phyloP scores from a whole-genome alignment of 2,329 filamentous ascomycete genomes.

The Calonectria ilicicola region DNA sequence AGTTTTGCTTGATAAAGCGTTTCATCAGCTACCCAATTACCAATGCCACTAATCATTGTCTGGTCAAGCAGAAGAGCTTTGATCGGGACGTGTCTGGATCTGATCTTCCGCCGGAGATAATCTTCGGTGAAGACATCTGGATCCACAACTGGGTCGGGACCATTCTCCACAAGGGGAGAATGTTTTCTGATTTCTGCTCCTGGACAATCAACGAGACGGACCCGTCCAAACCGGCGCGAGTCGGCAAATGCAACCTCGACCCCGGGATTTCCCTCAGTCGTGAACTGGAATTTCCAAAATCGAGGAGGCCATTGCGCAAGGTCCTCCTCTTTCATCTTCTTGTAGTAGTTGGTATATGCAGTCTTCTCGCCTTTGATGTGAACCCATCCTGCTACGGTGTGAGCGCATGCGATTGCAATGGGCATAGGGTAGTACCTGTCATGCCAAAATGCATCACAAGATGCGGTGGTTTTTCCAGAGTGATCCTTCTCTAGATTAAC shows the following conservation, averaged over 20 bases:
- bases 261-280: conserved; percentile 66
- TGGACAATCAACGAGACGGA: conserved; percentile 85
- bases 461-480: conserved; percentile 82
- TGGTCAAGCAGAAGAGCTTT: conserved; percentile 93
- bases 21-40: conserved; percentile 98
- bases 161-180: conserved; percentile 88
- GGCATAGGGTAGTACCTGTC: conserved; percentile 58
- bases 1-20: conserved; percentile 89
- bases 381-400: conserved; percentile 74
- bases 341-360: conserved; percentile 86
- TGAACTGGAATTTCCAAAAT: conserved; percentile 87
- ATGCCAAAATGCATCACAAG: conserved; percentile 90
- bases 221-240: conserved; percentile 79
- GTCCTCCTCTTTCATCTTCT: conserved; percentile 72
- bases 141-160: conserved; percentile 91
- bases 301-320: conserved; percentile 84
- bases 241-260: conserved; percentile 86
- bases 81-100: conserved; percentile 83
- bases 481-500: conserved; percentile 49
- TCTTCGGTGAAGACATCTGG: conserved; percentile 79
- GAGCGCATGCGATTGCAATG: neutral
- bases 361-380: conserved; percentile 85
- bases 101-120: conserved; percentile 80
- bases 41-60: conserved; percentile 88
- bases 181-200: conserved; percentile 80